Evolutionary conservation across 2,329 filamentous ascomycete genomes (phyloP), one percentile per base, ranked within the genome.

Genomic region (Fusarium illudens): DNA sequence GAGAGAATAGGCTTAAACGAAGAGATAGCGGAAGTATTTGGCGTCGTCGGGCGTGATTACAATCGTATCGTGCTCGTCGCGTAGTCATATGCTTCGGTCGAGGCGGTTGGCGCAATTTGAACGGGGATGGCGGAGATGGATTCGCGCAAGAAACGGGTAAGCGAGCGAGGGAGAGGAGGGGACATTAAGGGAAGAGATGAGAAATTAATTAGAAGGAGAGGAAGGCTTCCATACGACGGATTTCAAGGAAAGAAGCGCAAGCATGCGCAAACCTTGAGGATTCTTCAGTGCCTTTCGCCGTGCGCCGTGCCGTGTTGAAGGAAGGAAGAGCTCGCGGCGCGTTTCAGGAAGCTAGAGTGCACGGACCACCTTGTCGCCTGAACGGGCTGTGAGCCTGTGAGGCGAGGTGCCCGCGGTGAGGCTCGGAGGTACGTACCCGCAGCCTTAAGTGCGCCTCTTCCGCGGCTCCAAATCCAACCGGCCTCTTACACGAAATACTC

Each of bases 281-380:
- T 32, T 36, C 39, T 64, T 49, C 36, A 42, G 36, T 56, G 29
- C 54, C 57, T 70, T 37, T 70, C 36, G 53, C 62, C 59, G 63
- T 70, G 57, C 48, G 64, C 53, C 58, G 53, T 68, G 64, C 53
- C 58, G 53, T 68, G 42, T 29, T 46, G 55, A 53, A 54, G 34
- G 44, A 60, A 54, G 34, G 42, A 68, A 70, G 49, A 70, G 64
- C 67, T 70, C 67, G 67, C 64, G 67, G 67, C 67, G 67, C 67
- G 67, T 70, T 67, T 32, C 64, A 70, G 49, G 44, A 69, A 70
- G 64, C 64, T 60, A 37, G 39, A 9, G 60, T 62, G 67, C 67
- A 70, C 67, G 67, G 67, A 30, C 67, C 67, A 55, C 48, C 12
- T 29, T 46, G 25, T 46, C 22, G 22, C 42, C 42, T 27, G 42